A percentile compares a stretch with the other conserved stretches of the same genome.
phyloP scores from a whole-genome alignment of 2,329 filamentous ascomycete genomes.

The Didymella sp. region DNA sequence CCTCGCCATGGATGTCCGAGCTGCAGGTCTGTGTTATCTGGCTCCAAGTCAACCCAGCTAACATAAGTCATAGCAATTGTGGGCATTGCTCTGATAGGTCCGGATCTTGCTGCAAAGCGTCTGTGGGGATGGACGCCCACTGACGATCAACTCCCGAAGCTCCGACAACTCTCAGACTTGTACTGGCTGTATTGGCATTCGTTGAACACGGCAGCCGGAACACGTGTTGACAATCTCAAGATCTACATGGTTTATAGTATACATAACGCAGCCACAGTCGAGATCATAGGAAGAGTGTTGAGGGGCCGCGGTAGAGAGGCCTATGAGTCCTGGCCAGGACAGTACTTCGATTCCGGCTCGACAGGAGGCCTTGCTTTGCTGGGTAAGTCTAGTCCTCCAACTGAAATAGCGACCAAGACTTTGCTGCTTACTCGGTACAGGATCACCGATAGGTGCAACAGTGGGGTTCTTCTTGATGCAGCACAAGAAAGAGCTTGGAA shows the following conservation, averaged over 20 bases:
- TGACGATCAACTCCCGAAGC: slow-evolving; percentile 25
- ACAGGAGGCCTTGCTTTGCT: slow-evolving; percentile 23
- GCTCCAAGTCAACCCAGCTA: background rate
- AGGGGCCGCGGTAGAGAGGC: slow-evolving; percentile 3
- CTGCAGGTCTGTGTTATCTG: background rate
- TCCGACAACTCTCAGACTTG: slow-evolving; percentile 26
- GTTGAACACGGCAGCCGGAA: slow-evolving; percentile 5
- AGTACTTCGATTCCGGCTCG: slow-evolving; percentile 22
- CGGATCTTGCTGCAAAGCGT: background rate
- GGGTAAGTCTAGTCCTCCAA: background rate
- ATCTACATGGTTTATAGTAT: slow-evolving; percentile 24
- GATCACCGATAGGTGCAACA: slow-evolving; percentile 26
- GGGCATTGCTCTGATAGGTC: background rate
- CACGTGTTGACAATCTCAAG: slow-evolving; percentile 22
- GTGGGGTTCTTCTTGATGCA: slow-evolving; percentile 21
- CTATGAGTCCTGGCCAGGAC: slow-evolving; percentile 27
- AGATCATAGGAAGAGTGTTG: slow-evolving; percentile 22
- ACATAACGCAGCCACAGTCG: slow-evolving; percentile 22
- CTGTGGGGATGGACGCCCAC: background rate
- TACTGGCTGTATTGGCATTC: slow-evolving; percentile 30
- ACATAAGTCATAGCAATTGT: background rate
- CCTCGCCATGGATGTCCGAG: background rate
- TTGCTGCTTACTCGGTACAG: slow-evolving; percentile 1
- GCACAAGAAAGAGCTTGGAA: slow-evolving; percentile 25
- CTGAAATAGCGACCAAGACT: no score